A percentile compares a stretch with the other conserved stretches of the same genome.
These are phyloP conservation scores for Auriscalpium vulgare DNA, from an alignment of 768 basidiomycete genomes.

Conservation along the genomic window DNA sequence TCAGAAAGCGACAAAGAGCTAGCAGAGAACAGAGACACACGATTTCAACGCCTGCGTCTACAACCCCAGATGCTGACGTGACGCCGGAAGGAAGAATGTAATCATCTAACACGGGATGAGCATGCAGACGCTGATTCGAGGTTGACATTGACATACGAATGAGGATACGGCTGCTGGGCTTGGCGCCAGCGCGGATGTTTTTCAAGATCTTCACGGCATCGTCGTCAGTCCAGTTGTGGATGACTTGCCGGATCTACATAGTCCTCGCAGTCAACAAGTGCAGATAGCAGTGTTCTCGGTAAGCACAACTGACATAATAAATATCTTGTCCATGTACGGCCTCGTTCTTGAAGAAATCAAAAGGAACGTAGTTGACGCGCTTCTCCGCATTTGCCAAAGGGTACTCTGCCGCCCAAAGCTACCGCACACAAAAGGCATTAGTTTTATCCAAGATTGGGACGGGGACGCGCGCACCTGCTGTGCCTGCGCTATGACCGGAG, in stretches of 20 bases:
- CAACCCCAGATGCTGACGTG: neutral
- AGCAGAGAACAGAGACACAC: neutral
- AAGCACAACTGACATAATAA: conserved; percentile 24
- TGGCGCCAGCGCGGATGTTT: conserved; percentile 24
- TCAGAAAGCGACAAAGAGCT: neutral
- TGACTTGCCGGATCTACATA: conserved; percentile 18
- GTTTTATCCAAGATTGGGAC: conserved; percentile 11
- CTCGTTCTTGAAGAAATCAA: conserved; percentile 24
- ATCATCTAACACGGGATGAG: neutral
- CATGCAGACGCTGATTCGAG: neutral
- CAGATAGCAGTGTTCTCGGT: neutral
- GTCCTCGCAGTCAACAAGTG: neutral
- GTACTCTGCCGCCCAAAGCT: conserved; percentile 4
- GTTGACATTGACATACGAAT: conserved; percentile 19
- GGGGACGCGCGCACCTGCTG: conserved; percentile 10
- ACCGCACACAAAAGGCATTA: too few species aligned
- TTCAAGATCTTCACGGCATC: conserved; percentile 20
- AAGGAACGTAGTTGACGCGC: conserved; percentile 21
- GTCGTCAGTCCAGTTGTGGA: conserved; percentile 28
- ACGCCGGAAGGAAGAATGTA: conserved; percentile 1
- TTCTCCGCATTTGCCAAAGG: conserved; percentile 20
- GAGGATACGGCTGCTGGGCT: conserved; percentile 23
- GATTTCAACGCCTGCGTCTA: neutral
- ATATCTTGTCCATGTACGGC: conserved; percentile 21
- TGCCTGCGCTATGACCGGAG: conserved; percentile 17